Percentiles rank a stretch among this genome's conserved stretches.
These are phyloP conservation scores for Vitis hybrid DNA, from an alignment of 177 flowering plant species.

Conservation along the genomic window DNA sequence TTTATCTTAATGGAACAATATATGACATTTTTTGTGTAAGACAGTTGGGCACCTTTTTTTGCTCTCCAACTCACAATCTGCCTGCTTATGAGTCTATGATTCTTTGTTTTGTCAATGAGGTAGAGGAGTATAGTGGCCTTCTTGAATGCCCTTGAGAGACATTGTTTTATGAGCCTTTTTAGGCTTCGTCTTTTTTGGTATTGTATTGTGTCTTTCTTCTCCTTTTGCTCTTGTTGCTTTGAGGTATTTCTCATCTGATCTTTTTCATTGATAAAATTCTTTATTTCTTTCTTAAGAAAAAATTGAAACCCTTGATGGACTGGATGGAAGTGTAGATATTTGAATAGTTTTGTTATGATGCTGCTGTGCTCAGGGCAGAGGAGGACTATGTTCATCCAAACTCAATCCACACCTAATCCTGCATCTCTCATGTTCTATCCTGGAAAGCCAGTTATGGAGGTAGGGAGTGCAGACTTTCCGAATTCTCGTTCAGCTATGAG, in stretches of 20 bases:
- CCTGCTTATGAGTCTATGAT: too few species aligned
- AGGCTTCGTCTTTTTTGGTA: too few species aligned
- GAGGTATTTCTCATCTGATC: background rate
- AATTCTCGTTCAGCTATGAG: constrained; percentile 86
- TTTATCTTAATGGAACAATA: too few species aligned
- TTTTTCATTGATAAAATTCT: too few species aligned
- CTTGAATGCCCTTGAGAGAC: background rate
- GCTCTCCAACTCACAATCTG: too few species aligned
- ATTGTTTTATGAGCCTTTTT: too few species aligned
- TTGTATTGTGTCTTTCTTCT: too few species aligned
- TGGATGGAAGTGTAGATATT: background rate
- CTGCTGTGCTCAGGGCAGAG: constrained; percentile 58
- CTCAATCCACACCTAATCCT: constrained; percentile 91
- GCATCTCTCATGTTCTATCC: constrained; percentile 89
- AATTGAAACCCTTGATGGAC: background rate
- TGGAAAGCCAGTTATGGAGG: constrained; percentile 89
- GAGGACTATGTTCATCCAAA: constrained; percentile 90
- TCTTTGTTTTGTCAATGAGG: background rate
- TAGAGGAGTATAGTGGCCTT: background rate
- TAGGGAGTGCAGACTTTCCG: constrained; percentile 90
- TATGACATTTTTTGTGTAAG: background rate
- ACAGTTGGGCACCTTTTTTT: too few species aligned
- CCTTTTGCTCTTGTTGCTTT: background rate
- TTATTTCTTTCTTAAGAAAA: background rate
- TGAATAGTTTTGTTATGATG: background rate